Base-by-base conservation (phyloP, 208 protist species). In the Trypanosoma mega region DNA sequence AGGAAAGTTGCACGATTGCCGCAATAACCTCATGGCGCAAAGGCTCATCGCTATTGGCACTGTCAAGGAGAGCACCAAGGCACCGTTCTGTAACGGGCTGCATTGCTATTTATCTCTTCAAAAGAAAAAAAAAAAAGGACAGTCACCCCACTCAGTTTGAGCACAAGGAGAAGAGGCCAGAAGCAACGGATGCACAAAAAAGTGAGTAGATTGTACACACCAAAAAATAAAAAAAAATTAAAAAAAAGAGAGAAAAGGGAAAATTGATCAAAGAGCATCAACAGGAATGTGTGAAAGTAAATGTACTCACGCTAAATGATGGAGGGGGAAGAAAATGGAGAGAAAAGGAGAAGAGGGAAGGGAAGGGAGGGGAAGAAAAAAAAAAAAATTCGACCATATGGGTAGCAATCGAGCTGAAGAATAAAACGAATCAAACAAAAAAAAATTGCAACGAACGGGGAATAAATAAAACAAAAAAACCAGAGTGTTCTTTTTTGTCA, bases 21-120 rank as follows among this genome's bases (percentile, higher is more conserved):
- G 23, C 34, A 51, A 63, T 41, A 29, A 51, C 3, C 30, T 63
- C 58, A 12, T 18, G 36, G 9, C 58, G 14, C 46, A 48, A 7
- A 59, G 20, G 2, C 21, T 27, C 23, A 31, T 3, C 4, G 24
- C 23, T 46, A 44, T 26, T 41, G 5, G 37, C 37, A 59, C 30
- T 46, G 21, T 36, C 23, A n/a, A 59, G 9, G 5, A 59, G 26
- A 18, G 53, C 39, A 30, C 5, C 18, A 9, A 46, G 33, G 26
- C 14, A 30, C 20, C 31, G 39, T 23, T 59, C 14, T 31, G 37
- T 30, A 37, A 41, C 24, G 21, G 53, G n/a, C 18, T 34, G 1
- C 39, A 48, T 46, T 36, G 23, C 1, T 12, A 37, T 0, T 36
- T 2, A 14, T 31, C 26, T 2, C 12, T 14, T 20, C 20, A 23